Base-by-base conservation (phyloP, 1,139 yeast genomes). In the Hansenula lynferdii region DNA sequence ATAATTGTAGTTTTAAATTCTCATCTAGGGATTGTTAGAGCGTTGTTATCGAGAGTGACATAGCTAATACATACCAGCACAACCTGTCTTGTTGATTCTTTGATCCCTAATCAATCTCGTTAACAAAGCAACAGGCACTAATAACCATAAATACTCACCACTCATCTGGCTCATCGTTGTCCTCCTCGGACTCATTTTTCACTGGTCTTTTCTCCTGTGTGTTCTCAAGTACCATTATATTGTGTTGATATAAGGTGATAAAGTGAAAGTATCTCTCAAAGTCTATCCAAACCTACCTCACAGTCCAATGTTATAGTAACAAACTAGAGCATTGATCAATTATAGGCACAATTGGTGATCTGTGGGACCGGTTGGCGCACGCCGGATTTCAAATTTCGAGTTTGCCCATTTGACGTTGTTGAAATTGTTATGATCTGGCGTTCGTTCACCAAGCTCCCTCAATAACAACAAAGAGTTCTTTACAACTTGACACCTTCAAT, bases 71-170 rank as follows among this genome's bases (percentile, higher is more conserved):
- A 31, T 38, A 62, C 67, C 64, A 31, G 77, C 75, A 52, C 95
- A 84, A 0, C 95, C 95, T 0, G 95, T 83, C 21, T 77, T 69
- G 22, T 75, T 71, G 37, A 84, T 84, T 38, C 94, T 58, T 54
- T 77, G 68, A 54, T 84, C 92, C 92, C 77, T 53, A 10, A 15
- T n/a, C 12, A 23, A 5, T 11, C 8, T 8, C 8, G 17, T 4
- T n/a, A n/a, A n/a, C n/a, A n/a, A 14, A 11, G 14, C 22, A 29
- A 27, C 29, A 8, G 17, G 8, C 17, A n/a, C 6, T n/a, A 14
- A 8, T 25, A n/a, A 25, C 15, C 10, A 8, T 18, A 17, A 21
- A 15, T 10, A 41, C 57, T n/a, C 28, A 53, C 58, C 58, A 53
- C 39, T 79, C 85, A 53, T 80, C 86, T 1, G 85, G 85, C 37